phyloP scores from a whole-genome alignment of 1,284 basidiomycete genomes.

The Cystobasidiaceae sp. region DNA sequence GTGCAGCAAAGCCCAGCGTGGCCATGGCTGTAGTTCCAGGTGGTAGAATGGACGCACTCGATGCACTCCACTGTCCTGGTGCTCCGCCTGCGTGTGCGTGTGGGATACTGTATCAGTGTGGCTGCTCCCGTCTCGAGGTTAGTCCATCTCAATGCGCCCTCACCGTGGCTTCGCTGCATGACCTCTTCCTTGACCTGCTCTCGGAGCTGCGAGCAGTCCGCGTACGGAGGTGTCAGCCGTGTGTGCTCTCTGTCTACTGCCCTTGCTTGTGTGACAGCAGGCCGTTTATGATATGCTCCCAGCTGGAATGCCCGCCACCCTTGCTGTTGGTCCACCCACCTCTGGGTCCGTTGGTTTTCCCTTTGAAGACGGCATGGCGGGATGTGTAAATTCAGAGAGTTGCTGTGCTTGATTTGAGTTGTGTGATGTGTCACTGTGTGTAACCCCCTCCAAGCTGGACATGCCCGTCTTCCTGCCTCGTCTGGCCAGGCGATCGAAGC shows the following conservation, averaged over 20 bases:
- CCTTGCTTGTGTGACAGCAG: too few relatives aligned
- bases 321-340: too few relatives aligned
- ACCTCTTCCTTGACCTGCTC: conserved; percentile 50
- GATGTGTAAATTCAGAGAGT: conserved; percentile 42
- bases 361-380: conserved; percentile 54
- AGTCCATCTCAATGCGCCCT: too few relatives aligned
- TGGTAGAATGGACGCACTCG: conserved; percentile 36
- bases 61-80: conserved; percentile 49
- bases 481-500: too few relatives aligned
- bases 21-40: background rate
- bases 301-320: too few relatives aligned
- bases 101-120: too few relatives aligned
- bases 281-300: too few relatives aligned
- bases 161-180: conserved; percentile 46
- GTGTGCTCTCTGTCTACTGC: background rate
- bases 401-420: background rate
- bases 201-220: conserved; percentile 36
- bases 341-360: conserved; percentile 50
- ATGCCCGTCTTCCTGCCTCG: too few relatives aligned
- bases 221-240: background rate
- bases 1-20: background rate
- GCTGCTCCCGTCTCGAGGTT: too few relatives aligned
- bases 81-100: conserved; percentile 43
- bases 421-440: background rate
- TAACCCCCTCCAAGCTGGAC: too few relatives aligned